Evolutionary conservation across 1,284 basidiomycete genomes (phyloP).

Genomic region (Cryptococcus floricola): DNA sequence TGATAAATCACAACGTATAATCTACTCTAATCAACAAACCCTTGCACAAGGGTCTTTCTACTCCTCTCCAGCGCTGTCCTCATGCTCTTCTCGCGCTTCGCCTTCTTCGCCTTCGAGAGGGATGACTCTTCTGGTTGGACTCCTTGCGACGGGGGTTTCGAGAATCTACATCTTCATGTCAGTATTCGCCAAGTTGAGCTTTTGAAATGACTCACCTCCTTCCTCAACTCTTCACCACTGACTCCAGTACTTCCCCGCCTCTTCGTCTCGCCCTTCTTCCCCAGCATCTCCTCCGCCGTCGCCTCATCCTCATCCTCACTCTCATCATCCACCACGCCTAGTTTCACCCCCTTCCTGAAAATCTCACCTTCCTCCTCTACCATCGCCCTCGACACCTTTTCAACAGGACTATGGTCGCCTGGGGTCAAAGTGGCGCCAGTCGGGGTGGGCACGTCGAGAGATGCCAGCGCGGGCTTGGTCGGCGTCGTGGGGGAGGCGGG

Average conservation of each 20-base stretch:
- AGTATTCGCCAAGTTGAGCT: slow-evolving; percentile 2
- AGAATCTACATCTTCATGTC: slow-evolving; percentile 33
- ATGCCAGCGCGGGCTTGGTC: too few relatives aligned
- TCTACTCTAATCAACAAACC: neutral
- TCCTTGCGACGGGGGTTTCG: slow-evolving; percentile 43
- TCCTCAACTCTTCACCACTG: slow-evolving; percentile 69
- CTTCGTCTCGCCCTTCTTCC: slow-evolving; percentile 64
- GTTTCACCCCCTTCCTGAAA: slow-evolving; percentile 78
- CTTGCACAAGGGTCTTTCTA: neutral
- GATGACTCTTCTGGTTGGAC: slow-evolving; percentile 33
- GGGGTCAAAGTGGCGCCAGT: slow-evolving; percentile 1
- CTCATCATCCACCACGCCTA: slow-evolving; percentile 77
- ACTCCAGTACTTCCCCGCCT: slow-evolving; percentile 50
- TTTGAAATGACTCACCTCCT: slow-evolving; percentile 59
- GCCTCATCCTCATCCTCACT: slow-evolving; percentile 60
- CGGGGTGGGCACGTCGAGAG: neutral
- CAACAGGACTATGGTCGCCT: slow-evolving; percentile 19
- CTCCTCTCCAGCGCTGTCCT: slow-evolving; percentile 3
- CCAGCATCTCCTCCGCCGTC: slow-evolving; percentile 47
- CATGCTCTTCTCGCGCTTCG: slow-evolving; percentile 4
- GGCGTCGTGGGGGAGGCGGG: neutral
- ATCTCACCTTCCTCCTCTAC: slow-evolving; percentile 87
- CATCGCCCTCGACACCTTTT: slow-evolving; percentile 60
- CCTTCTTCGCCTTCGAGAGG: slow-evolving; percentile 18
- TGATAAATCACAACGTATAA: neutral